A percentile compares a stretch with the other conserved stretches of the same genome.
Conservation (phyloP, 768 basidiomycete genomes). For the Pulveroboletus ravenelii region DNA sequence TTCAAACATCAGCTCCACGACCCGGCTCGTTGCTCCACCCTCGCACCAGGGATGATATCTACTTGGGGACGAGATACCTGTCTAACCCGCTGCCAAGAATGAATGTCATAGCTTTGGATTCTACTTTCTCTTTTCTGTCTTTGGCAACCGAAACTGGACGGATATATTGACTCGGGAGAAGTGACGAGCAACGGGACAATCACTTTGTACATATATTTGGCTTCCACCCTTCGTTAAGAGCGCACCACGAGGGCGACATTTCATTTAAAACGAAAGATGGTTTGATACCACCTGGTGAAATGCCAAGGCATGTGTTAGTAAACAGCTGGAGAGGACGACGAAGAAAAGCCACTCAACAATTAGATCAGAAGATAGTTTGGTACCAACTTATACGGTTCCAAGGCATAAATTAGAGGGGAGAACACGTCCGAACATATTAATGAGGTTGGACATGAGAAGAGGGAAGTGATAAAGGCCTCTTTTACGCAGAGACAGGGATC, state of each 20-base stretch:
- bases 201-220: not conserved
- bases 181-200: not conserved
- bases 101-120: too few relatives aligned
- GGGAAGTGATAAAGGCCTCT: not conserved
- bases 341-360: not conserved
- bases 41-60: too few relatives aligned
- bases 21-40: too few relatives aligned
- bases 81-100: too few relatives aligned
- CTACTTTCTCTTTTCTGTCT: too few relatives aligned
- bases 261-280: not conserved
- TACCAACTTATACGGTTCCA: too few relatives aligned
- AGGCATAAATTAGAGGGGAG: not conserved
- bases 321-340: not conserved
- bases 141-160: not conserved
- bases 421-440: constrained; percentile 2
- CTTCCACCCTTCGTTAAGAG: not conserved
- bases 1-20: too few relatives aligned
- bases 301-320: not conserved
- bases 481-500: constrained; percentile 19
- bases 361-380: too few relatives aligned
- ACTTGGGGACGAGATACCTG: too few relatives aligned
- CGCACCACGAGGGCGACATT: not conserved
- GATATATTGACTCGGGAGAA: not conserved
- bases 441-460: not conserved
- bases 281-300: not conserved